Base-by-base conservation (phyloP, 2,329 filamentous ascomycete genomes). In the Trichoderma pleuroti region DNA sequence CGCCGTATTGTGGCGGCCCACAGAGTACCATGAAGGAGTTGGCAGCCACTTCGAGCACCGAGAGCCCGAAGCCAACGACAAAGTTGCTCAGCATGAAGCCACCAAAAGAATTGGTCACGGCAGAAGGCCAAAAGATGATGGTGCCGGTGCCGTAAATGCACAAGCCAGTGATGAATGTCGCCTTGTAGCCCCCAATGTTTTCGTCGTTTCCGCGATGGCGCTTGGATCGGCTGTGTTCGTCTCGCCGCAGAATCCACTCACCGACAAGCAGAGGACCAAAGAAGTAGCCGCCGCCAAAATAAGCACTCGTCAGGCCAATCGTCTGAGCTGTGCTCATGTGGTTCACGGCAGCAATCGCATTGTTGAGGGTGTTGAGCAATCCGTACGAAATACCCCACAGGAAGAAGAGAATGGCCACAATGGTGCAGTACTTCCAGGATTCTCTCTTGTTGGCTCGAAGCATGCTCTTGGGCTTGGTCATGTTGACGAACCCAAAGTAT, bases 341-440 rank as follows among this genome's bases (percentile, higher is more conserved):
- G 16, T 90, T 86, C 7, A 93, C 86, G 14, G 80, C 77, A 42
- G 91, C 88, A 66, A 93, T 90, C 28, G 89, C 88, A 24, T 86
- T 86, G 78, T 97, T 97, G 32, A 98, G 86, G 0, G 91, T 91
- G 76, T 96, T 93, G 7, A 97, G 84, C 2, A 97, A 86, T 0
- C 94, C 94, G 75, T 97, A 97, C 0, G 93, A 94, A 71, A 97
- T 91, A 0, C 94, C 94, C 94, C 93, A 97, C 3, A 97, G 83
- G 73, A 97, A 90, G 81, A 97, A 97, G 0, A 97, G 83, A 8
- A 94, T 86, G 1, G 92, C 93, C 26, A 97, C 93, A 73, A 93
- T 84, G 18, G 87, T 85, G 76, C 92, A 90, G 73, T 93, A 93
- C 73, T 90, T 91, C 74, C 92, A 82, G 0, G 91, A 92, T 73